Conservation (phyloP, 345 rosid genomes). For the Gossypium australe region DNA sequence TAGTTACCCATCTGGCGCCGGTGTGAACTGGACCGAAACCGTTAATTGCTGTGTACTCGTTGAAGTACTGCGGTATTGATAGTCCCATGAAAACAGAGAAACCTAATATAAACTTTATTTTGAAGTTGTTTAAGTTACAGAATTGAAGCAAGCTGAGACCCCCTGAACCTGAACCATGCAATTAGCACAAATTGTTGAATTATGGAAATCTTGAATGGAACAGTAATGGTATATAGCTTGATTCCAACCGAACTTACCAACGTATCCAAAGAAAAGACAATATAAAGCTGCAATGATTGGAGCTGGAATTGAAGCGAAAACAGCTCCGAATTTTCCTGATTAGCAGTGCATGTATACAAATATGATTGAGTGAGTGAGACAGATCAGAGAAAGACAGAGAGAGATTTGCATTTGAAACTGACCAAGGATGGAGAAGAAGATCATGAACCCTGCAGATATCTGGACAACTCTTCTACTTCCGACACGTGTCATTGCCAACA, state of each 20-base stretch:
- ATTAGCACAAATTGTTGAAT: neutral
- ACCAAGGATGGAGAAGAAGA: constrained; percentile 90
- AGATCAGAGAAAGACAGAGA: neutral
- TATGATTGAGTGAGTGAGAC: neutral
- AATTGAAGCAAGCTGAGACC: constrained; percentile 81
- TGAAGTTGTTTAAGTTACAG: constrained; percentile 85
- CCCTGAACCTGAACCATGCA: constrained; percentile 47
- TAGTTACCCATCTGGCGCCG: neutral
- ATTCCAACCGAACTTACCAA: constrained; percentile 44
- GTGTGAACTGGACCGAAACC: constrained; percentile 52
- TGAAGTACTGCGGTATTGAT: constrained; percentile 83
- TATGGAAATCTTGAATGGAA: neutral
- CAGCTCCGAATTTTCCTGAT: constrained; percentile 82
- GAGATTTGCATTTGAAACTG: constrained; percentile 15
- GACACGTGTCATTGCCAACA: constrained; percentile 77
- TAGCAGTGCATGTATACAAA: neutral
- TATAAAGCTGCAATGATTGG: constrained; percentile 69
- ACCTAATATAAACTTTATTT: constrained; percentile 67
- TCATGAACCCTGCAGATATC: constrained; percentile 91
- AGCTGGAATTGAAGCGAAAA: constrained; percentile 83
- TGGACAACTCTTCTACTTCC: constrained; percentile 96
- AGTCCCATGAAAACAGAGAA: constrained; percentile 85
- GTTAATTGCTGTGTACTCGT: constrained; percentile 51
- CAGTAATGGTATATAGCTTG: neutral
- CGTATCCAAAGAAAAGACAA: constrained; percentile 78